Evolutionary conservation across 2,329 filamentous ascomycete species (phyloP), one percentile per base, ranked within the genome.

Genomic region (Colletotrichum sp.): DNA sequence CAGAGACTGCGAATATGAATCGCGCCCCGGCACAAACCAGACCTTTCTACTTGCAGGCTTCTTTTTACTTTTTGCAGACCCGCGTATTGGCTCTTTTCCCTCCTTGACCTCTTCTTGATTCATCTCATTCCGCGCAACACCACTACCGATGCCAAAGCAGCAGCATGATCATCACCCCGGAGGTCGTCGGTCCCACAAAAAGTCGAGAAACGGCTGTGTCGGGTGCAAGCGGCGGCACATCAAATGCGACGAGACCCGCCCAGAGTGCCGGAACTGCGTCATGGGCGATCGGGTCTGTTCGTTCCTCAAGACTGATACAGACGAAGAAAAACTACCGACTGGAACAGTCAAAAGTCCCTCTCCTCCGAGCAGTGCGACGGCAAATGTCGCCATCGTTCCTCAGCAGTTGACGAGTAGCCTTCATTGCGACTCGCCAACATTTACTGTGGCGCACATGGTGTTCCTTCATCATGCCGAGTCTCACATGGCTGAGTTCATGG

Each of bases 221-320:
- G 80, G 86, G 39, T 88, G 86, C 79, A 83, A 85, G 72, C 84
- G 82, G 79, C 82, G 86, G 71, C 83, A 84, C 59, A 84, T 87
- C 72, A 86, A 88, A 82, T 89, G 88, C 76, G 88, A 90, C 78
- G 84, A 88, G 79, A 80, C 77, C 26, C 83, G 83, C 13, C 88
- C 87, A 13, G 81, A 80, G 72, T 87, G 86, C 72, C 80, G 80
- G 16, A 87, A 87, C 68, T 87, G 86, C 78, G 74, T 79, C 69
- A 84, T 74, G 39, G n/a, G 59, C 24, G 57, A 65, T 30, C 74
- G 48, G 26, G 80, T 78, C 28, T 79, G 73, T 48, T 83, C 81
- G 34, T 81, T 78, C n/a, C 26, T 70, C 6, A 48, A 30, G 24
- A 18, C 57, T 3, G 67, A 60, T 2, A 1, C 26, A 3, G 28